Evolutionary conservation across 2,329 filamentous ascomycete species (phyloP).

Genomic region (Colletotrichum cuscutae): DNA sequence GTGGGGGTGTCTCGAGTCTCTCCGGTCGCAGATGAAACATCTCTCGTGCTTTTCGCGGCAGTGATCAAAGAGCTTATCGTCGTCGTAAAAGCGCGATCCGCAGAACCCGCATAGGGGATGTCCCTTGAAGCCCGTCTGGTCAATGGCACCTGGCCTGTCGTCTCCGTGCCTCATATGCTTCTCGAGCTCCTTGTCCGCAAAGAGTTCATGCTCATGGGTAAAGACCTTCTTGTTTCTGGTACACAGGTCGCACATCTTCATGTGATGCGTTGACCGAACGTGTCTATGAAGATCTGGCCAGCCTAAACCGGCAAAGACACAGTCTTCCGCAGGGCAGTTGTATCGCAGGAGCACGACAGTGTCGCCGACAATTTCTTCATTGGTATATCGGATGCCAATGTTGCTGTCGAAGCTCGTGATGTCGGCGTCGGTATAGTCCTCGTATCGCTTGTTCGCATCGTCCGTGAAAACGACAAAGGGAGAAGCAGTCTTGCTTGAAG

Average conservation of each 20-base stretch:
- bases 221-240: constrained; percentile 97
- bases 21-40: constrained; percentile 91
- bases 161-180: constrained; percentile 93
- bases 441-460: constrained; percentile 80
- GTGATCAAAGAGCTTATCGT: constrained; percentile 93
- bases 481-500: constrained; percentile 67
- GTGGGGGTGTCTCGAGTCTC: constrained; percentile 77
- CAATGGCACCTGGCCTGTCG: constrained; percentile 86
- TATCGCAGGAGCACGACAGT: constrained; percentile 89
- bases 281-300: constrained; percentile 74
- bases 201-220: constrained; percentile 96
- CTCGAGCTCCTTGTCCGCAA: constrained; percentile 81
- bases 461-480: constrained; percentile 93
- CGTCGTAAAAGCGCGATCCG: constrained; percentile 90
- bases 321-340: constrained; percentile 89
- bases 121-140: constrained; percentile 96
- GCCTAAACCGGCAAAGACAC: constrained; percentile 80
- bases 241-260: constrained; percentile 92
- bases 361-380: constrained; percentile 89
- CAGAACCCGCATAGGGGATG: constrained; percentile 97
- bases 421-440: constrained; percentile 81
- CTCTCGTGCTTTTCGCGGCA: constrained; percentile 94
- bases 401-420: constrained; percentile 84
- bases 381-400: constrained; percentile 91
- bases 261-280: constrained; percentile 83